Base-by-base conservation (phyloP, 2,329 filamentous ascomycete species). In the Aureobasidium sp. region DNA sequence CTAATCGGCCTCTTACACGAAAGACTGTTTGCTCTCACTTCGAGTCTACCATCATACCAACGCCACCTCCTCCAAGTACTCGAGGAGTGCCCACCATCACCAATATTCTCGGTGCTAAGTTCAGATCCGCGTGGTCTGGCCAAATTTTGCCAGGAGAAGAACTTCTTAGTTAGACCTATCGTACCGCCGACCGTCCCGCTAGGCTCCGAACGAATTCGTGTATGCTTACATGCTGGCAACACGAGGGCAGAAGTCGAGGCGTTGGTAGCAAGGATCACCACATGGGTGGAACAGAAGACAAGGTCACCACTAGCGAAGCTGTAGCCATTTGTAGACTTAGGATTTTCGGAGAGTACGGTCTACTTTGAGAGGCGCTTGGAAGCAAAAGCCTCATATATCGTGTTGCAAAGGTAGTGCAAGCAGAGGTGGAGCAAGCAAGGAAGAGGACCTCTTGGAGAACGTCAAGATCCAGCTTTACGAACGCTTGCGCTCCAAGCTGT, bases 201-300 rank as follows among this genome's bases (percentile, higher is more conserved):
- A 1, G 86, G 86, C 0, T 82, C 76, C 5, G 85, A 89, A 69
- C 76, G 87, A 12, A 82, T 90, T 0, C 75, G 87, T 9, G 76
- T 90, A 0, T 89, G 86, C 70, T 70, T 90, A 2, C 87, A 90
- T 71, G 84, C 86, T 0, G 83, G 81, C 0, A 90, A 90, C 64
- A 85, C 82, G 0, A 63, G 74, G 7, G 73, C 76, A 5, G 78
- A 90, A 62, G 76, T 89, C 0, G 77, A 85, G 5, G 77, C 75
- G 0, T 69, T 89, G 24, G 75, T 82, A 0, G 69, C 64, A 8
- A 75, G 73, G 0, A 78, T 87, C 9, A 73, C 75, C 50, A 65
- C 69, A 1, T 87, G 85, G 85, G 70, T 78, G 17, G 44, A 60
- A 24, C 17, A 31, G 5, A 58, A 58, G 42, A 47, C 42, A 6